Evolutionary conservation across 2,329 filamentous ascomycete genomes (phyloP).

Genomic region (Cercospora citrullina): DNA sequence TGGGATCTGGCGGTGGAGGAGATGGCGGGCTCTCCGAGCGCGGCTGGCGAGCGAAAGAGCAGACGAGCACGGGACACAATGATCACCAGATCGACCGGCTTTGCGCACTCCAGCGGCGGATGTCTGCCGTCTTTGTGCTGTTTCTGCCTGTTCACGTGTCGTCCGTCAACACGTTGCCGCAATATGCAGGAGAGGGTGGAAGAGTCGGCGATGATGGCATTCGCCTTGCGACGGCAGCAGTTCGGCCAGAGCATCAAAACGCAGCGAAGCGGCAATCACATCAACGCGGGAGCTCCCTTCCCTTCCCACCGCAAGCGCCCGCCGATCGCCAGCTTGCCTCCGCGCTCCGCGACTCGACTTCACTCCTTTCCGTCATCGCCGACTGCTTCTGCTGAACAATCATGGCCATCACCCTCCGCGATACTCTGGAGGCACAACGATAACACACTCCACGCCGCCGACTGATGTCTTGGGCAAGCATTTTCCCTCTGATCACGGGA

Average conservation of each 20-base stretch:
- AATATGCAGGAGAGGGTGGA: neutral
- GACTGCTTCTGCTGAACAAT: neutral
- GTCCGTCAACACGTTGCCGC: neutral
- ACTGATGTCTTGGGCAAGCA: neutral
- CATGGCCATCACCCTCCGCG: neutral
- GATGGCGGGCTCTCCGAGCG: neutral
- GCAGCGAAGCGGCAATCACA: neutral
- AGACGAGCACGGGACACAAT: neutral
- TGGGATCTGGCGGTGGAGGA: neutral
- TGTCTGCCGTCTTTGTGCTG: neutral
- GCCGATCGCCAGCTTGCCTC: neutral
- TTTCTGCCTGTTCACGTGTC: neutral
- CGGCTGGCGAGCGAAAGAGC: neutral
- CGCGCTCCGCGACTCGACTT: neutral
- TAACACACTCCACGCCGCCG: neutral
- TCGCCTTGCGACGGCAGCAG: neutral
- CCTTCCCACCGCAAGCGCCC: neutral
- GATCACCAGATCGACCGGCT: conserved; percentile 1
- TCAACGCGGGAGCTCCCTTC: neutral
- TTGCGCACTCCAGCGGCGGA: neutral
- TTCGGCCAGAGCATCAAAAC: neutral
- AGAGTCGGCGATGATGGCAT: neutral
- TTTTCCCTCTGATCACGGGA: neutral
- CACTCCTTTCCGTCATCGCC: neutral
- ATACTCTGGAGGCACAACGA: neutral